Evolutionary conservation across 2,329 filamentous ascomycete genomes (phyloP), one percentile per base, ranked within the genome.

Genomic region (Ophiognomonia clavigignenti-juglandacearum): DNA sequence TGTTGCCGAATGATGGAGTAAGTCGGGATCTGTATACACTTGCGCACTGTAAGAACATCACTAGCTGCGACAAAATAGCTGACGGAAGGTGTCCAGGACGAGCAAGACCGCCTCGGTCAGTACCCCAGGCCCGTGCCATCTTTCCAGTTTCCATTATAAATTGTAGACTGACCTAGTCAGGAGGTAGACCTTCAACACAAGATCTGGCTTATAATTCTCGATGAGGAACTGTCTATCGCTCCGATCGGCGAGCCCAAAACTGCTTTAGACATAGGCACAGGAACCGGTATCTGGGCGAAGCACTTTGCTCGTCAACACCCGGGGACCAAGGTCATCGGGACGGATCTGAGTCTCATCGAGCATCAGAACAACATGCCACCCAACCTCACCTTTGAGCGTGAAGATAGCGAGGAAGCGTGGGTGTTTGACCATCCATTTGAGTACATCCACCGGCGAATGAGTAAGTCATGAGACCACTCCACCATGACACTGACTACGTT

Each of bases 191-290:
- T 48, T n/a, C 45, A 48, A 29, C 45, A 48, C 18, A 48, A 43
- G 29, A 23, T 48, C 19, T 48, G 45, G 45, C 26, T 31, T 4
- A 32, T 37, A 16, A 32, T 43, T 24, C n/a, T 48, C 29, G 47
- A 46, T 6, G 38, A 27, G 11, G 43, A 38, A 2, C 47, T 50
- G 2, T 46, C 36, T 31, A 24, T 41, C 4, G 47, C 47, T 16
- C 47, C 47, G 3, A 47, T 50, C 18, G 38, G 22, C 7, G 34
- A 26, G 20, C 42, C 43, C 19, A n/a, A n/a, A n/a, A n/a, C n/a
- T n/a, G n/a, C n/a, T n/a, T n/a, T n/a, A n/a, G 47, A 50, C 20
- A 32, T 50, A n/a, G 43, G 43, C 3, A 50, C 47, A n/a, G 47
- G 47, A 4, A 47, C 47, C 2, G 47, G 47, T 3, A 50, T 50